Evolutionary conservation across 352 stramenopile species (phyloP).

Genomic region (Pythium apleroticum): DNA sequence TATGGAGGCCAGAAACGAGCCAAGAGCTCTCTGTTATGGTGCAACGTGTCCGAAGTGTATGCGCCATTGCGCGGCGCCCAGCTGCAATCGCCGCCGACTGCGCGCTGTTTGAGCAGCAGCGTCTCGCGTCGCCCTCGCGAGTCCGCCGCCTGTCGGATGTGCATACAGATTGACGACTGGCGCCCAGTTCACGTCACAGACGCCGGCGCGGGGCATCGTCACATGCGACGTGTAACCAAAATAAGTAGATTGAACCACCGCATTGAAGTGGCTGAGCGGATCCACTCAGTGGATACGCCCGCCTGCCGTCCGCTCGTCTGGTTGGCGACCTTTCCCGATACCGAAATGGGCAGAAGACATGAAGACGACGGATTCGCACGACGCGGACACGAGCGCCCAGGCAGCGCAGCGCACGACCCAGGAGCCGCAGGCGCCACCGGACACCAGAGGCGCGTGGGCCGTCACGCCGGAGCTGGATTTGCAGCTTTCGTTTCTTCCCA

Average conservation of each 20-base stretch:
- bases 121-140: no score
- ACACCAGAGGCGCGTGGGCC: conserved; percentile 13
- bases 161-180: neutral
- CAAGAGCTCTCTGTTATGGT: conserved; percentile 1
- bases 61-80: conserved; percentile 20
- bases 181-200: conserved; percentile 1
- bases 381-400: neutral
- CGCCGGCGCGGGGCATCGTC: neutral
- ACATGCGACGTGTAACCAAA: neutral
- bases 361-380: neutral
- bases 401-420: neutral
- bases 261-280: conserved; percentile 12
- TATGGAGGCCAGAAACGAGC: conserved; percentile 10
- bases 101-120: neutral
- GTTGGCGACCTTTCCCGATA: conserved; percentile 1
- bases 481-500: conserved; percentile 49
- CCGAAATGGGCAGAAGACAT: neutral
- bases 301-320: neutral
- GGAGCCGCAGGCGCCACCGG: neutral
- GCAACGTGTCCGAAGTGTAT: conserved; percentile 23
- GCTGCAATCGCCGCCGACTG: neutral
- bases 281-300: conserved; percentile 5
- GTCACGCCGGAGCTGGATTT: conserved; percentile 23
- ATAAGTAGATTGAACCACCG: neutral
- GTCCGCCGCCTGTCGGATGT: no score